Percentiles rank a stretch among this genome's conserved stretches.
phyloP scores from a whole-genome alignment of 2,329 filamentous ascomycete species.

The Alternaria sp. region DNA sequence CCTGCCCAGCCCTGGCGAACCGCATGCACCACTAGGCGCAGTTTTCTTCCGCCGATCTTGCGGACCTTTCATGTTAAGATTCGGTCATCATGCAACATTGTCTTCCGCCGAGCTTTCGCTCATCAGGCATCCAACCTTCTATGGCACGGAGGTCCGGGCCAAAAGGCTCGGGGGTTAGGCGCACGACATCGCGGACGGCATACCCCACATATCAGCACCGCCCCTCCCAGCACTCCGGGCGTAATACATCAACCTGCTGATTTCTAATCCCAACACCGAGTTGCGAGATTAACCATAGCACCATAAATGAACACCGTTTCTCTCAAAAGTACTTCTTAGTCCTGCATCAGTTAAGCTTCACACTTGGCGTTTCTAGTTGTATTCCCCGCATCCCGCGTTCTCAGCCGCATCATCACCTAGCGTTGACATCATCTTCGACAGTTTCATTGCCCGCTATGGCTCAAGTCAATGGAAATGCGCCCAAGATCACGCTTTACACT shows the following conservation, averaged over 20 bases:
- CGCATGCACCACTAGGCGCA: background rate
- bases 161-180: constrained; percentile 8
- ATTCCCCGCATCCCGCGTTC: background rate
- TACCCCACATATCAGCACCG: constrained; percentile 19
- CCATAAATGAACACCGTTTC: background rate
- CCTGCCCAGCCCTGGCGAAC: background rate
- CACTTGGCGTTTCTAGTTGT: background rate
- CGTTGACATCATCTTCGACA: background rate
- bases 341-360: background rate
- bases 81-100: background rate
- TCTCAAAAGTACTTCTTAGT: background rate
- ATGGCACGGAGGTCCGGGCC: constrained; percentile 5
- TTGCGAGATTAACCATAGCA: background rate
- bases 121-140: background rate
- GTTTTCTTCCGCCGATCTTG: background rate
- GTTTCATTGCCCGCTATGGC: no score
- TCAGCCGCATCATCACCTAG: background rate
- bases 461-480: constrained; percentile 32
- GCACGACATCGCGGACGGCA: background rate
- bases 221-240: constrained; percentile 21
- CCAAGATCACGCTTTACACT: constrained; percentile 72
- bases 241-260: constrained; percentile 24
- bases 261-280: constrained; percentile 31
- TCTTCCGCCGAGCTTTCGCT: background rate
- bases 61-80: background rate